A percentile compares a stretch with the other conserved stretches of the same genome.
These are phyloP conservation scores for Schizosaccharomyces versatilis DNA, from an alignment of 1,139 yeast genomes.

Conservation along the genomic window DNA sequence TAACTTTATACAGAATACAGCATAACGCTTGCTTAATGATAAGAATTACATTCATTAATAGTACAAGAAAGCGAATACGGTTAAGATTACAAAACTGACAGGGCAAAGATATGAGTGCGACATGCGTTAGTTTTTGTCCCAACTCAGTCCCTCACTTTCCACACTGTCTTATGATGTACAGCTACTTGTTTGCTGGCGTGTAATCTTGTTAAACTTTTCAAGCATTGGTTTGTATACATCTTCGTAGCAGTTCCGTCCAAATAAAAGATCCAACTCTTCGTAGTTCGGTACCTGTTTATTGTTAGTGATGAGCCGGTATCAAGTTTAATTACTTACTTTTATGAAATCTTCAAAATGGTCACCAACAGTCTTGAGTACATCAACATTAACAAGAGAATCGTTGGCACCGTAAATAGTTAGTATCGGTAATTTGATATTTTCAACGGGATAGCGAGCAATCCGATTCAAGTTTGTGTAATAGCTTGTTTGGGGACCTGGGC, in stretches of 20 bases:
- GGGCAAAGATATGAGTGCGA: too few species aligned
- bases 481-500: constrained; percentile 8
- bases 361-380: constrained; percentile 42
- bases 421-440: constrained; percentile 47
- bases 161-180: too few species aligned
- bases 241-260: constrained; percentile 33
- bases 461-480: constrained; percentile 17
- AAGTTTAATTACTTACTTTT: background rate
- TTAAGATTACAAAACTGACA: too few species aligned
- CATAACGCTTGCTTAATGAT: too few species aligned
- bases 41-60: too few species aligned
- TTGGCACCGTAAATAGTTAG: constrained; percentile 54
- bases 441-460: constrained; percentile 45
- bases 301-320: constrained; percentile 17
- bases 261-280: constrained; percentile 73
- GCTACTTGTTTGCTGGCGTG: too few species aligned
- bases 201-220: too few species aligned
- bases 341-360: constrained; percentile 16
- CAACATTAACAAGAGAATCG: constrained; percentile 71
- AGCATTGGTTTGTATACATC: too few species aligned
- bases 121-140: too few species aligned
- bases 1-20: too few species aligned
- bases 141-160: too few species aligned
- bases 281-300: constrained; percentile 31
- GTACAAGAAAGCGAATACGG: too few species aligned